Evolutionary conservation across 1,284 basidiomycete species (phyloP), one percentile per base, ranked within the genome.

Genomic region (Blastosporella zonata): DNA sequence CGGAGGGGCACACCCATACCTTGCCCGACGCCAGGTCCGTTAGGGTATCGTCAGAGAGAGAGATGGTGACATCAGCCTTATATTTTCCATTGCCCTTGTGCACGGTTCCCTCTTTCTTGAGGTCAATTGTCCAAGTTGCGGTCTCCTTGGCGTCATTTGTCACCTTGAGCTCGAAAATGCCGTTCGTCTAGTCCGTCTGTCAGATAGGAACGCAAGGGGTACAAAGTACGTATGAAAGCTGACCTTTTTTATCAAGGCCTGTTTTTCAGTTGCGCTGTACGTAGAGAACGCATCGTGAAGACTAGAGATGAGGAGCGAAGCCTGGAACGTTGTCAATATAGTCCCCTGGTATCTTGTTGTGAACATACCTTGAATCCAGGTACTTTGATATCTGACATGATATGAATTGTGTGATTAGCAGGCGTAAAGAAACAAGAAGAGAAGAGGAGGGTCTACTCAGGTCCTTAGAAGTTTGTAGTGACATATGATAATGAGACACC

Each of bases 121-220:
- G 67, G 76, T 98, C 96, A 59, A 98, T 93, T n/a, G 93, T 94
- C 90, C 91, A 95, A 39, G 77, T 76, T 40, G 76, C 90, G 63
- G 88, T 85, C 67, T 90, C 78, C 59, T 88, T 90, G 28, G 77
- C 77, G 15, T 68, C 72, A 65, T 94, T 93, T 70, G 88, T 85
- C 60, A 97, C 81, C 55, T 84, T 82, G 54, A 97, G 75, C 72
- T 96, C 89, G 67, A 97, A 96, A 67, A 95, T 81, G 57, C 90
- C 92, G 65, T 93, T 94, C 53, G 89, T 92, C 93, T 96, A 37
- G 18, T 5, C 22, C 13, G 23, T 25, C 15, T 28, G 2, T 43
- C 22, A 48, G 28, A 31, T 21, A 18, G 8, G 27, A 29, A 20
- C 15, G 10, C 9, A 23, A 25, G 10, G 6, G 3, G 34, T 8